phyloP scores from a whole-genome alignment of 2,329 filamentous ascomycete genomes.

The Aspergillus pseudoviridinutans region DNA sequence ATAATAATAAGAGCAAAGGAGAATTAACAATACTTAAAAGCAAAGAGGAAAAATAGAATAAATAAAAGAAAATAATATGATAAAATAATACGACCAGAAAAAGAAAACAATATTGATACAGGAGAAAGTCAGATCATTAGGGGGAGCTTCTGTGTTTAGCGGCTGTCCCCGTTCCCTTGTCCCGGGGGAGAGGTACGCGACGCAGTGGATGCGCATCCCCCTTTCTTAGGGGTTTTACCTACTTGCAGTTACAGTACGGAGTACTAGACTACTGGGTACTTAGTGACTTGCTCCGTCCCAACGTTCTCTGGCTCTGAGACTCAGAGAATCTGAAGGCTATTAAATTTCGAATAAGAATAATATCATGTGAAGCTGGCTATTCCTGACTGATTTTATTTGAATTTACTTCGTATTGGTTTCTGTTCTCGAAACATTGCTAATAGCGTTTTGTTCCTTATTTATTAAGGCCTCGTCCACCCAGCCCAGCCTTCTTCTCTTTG shows the following conservation, averaged over 20 bases:
- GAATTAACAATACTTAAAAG: not conserved
- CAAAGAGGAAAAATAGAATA: constrained; percentile 3
- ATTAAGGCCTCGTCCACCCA: not conserved
- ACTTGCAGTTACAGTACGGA: not conserved
- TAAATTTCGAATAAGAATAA: too few species aligned
- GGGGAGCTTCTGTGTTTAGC: constrained; percentile 19
- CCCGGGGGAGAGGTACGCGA: constrained; percentile 32
- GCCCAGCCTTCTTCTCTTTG: not conserved
- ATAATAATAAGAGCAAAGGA: not conserved
- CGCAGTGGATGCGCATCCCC: constrained; percentile 21
- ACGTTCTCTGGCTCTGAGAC: not conserved
- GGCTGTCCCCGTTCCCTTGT: constrained; percentile 29
- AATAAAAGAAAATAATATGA: constrained; percentile 2
- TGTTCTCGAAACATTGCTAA: not conserved
- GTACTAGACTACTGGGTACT: not conserved
- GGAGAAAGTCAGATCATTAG: not conserved
- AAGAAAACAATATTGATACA: constrained; percentile 4
- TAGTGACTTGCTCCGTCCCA: constrained; percentile 4
- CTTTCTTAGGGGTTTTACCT: constrained; percentile 20
- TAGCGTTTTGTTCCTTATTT: not conserved
- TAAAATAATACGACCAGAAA: constrained; percentile 5
- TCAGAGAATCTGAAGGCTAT: not conserved
- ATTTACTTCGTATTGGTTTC: constrained; percentile 2
- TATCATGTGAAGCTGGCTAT: not conserved
- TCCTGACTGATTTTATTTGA: not conserved